Base-by-base conservation (phyloP, 352 stramenopile species). In the Globisporangium splendens region DNA sequence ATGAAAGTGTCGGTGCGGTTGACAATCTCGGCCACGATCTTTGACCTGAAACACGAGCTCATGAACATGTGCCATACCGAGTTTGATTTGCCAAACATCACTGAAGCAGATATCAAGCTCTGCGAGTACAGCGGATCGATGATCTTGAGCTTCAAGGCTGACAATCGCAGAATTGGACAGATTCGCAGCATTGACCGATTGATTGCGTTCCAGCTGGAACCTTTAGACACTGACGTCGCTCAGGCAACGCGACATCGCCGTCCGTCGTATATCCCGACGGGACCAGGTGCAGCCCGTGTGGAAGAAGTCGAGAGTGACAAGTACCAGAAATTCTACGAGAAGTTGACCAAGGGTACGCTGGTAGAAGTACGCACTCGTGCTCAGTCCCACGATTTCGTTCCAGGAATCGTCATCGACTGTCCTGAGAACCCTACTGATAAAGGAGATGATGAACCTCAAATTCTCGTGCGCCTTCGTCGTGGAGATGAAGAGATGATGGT, bases 121-220 rank as follows among this genome's bases (percentile, higher is more conserved):
- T 95, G 83, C 48, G 86, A 95, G 56, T 95, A 82, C 69, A 89
- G 70, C 15, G 86, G 86, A 14, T 93, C 82, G 3, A 92, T 91
- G 75, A 95, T 95, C 52, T 52, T 91, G 59, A 91, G 84, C 51
- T 94, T 93, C 60, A 95, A 95, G 66, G 83, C 86, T 3, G 86
- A 95, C 56, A 93, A 79, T 43, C 84, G 86, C 8, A 81, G 86
- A 15, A 77, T 95, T 21, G 84, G 80, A 15, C 84, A 93, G 60
- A 94, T 95, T 50, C 84, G 86, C 31, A 94, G 84, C 63, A 91
- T 95, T 54, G 86, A 95, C 24, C 77, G 85, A 0, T 62, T 95
- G 12, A 89, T 95, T 53, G 86, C 86, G 20, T 95, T 93, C 55
- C 86, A 95, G 59, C 65, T 95, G 20, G 83, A 93, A 56, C 70